Conservation (phyloP, 805 yeast genomes). For the Kurtzmaniella cleridarum region DNA sequence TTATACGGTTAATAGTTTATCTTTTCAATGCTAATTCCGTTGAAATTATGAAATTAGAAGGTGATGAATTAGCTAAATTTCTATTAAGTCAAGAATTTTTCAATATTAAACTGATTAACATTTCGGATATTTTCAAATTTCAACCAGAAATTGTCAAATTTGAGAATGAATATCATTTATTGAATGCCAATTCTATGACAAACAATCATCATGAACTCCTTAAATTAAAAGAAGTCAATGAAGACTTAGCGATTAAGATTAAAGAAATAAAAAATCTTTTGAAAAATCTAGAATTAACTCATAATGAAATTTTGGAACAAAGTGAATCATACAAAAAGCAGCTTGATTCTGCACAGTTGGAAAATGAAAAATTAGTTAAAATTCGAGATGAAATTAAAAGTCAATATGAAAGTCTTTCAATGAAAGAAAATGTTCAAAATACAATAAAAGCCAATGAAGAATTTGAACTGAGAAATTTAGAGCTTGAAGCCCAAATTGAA, state of each 20-base stretch:
- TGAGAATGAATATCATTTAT: slow-evolving; percentile 34
- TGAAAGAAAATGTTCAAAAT: slow-evolving; percentile 33
- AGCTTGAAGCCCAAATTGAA: slow-evolving; percentile 29
- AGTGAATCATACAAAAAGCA: slow-evolving; percentile 20
- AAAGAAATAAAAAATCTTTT: slow-evolving; percentile 22
- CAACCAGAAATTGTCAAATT: slow-evolving; percentile 25
- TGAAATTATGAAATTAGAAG: slow-evolving; percentile 14
- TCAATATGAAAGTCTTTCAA: slow-evolving; percentile 26
- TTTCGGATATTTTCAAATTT: slow-evolving; percentile 10
- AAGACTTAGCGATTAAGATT: slow-evolving; percentile 24
- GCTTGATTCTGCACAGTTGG: slow-evolving; percentile 14
- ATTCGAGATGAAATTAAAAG: slow-evolving; percentile 14
- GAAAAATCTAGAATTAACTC: slow-evolving; percentile 27
- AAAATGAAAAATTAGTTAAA: slow-evolving; percentile 13
- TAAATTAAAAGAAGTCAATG: slow-evolving; percentile 33
- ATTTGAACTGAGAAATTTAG: slow-evolving; percentile 26
- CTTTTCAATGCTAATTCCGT: slow-evolving; percentile 13
- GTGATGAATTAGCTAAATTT: slow-evolving; percentile 20
- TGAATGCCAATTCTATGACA: slow-evolving; percentile 32
- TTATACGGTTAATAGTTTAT: slow-evolving; percentile 23
- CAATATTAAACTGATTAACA: slow-evolving; percentile 2
- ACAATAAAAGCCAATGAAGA: slow-evolving; percentile 38
- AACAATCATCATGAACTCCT: slow-evolving; percentile 33
- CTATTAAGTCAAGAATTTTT: slow-evolving; percentile 15
- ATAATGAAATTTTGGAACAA: slow-evolving; percentile 31